Evolutionary conservation across 75 land plant species (phyloP), one percentile per base, ranked within the genome.

Genomic region (Cryptomeria japonica): DNA sequence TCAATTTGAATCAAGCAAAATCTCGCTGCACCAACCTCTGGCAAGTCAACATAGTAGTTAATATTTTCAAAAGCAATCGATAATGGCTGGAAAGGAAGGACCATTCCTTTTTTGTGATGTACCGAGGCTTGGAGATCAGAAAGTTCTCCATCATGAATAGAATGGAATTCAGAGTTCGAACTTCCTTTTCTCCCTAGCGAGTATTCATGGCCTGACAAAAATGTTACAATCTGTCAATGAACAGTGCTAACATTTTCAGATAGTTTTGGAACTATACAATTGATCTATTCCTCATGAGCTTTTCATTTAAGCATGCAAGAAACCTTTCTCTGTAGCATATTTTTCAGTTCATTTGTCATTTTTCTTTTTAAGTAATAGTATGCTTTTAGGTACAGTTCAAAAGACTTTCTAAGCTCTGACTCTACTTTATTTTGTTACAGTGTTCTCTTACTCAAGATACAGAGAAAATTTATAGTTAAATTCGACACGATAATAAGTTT

Each of bases 21-120:
- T 9, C 70, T 13, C 36, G 2, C 22, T 36, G 42, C 64, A 86
- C 92, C 28, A 55, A 91, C 92, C 44, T 88, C 88, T 75, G 92
- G 92, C 92, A 91, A 87, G 91, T 91, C 91, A 37, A 91, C 92
- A 84, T 36, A 91, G 89, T 91, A 91, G 72, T 84, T 91, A 85
- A 91, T 61, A 25, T 86, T 86, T 47, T 85, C 85, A 73, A 91
- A 91, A 39, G 87, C 73, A 46, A 91, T 75, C 2, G 92, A 87
- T 37, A 91, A 64, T 34, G 92, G 92, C 83, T 87, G 87, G 47
- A 91, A 91, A 16, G 92, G 92, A 28, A 91, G 85, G 46, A 91
- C 77, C 92, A 91, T 91, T 25, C 91, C 92, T 42, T 88, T 87
- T 38, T 89, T 55, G 36, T 14, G 79, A 90, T 90, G 91, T 85